Evolutionary conservation across 2,329 filamentous ascomycete genomes (phyloP), one percentile per base, ranked within the genome.

Genomic region (Epichloe hybrida): DNA sequence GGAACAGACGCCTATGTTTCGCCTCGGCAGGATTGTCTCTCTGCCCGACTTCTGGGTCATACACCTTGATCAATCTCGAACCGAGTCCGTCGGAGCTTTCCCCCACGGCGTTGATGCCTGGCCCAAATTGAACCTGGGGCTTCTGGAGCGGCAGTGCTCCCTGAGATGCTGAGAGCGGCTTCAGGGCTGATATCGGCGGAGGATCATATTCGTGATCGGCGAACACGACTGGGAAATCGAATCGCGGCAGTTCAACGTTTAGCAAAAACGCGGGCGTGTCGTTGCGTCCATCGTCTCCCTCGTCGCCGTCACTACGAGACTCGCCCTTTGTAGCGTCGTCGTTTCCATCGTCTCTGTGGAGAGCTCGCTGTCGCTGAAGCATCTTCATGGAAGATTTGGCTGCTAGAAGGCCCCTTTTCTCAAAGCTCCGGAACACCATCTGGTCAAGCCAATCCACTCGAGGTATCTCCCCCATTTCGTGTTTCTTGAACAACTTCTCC

Each of bases 381-480:
- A 75, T 74, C 63, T 79, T 84, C 59, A 80, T 72, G 1, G 81
- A 81, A 40, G 78, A 76, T 58, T 76, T 79, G 37, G 85, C 81
- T 11, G 80, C 79, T 59, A 82, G 75, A 3, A 81, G 64, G 21
- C 83, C 80, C 52, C 81, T 76, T 86, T 93, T 93, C 69, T 95
- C 91, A 53, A 95, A 83, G 49, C 85, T 85, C 40, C 91, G 83
- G 64, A 95, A 98, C 3, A 96, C 90, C 59, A 97, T 77, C 61
- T 93, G 87, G 65, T 98, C 93, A 42, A 98, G 77, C 94, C 93
- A 98, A 60, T 94, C 88, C 46, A 95, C 86, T 15, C 89, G 81
- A 0, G 88, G 83, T 27, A 98, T 91, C 64, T 98, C 93, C 89
- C 90, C 90, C 85, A 96, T 94, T 64, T 98, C 94, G 62, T 97